phyloP scores from a whole-genome alignment of 352 stramenopile genomes.

The Phytophthora tentaculata region DNA sequence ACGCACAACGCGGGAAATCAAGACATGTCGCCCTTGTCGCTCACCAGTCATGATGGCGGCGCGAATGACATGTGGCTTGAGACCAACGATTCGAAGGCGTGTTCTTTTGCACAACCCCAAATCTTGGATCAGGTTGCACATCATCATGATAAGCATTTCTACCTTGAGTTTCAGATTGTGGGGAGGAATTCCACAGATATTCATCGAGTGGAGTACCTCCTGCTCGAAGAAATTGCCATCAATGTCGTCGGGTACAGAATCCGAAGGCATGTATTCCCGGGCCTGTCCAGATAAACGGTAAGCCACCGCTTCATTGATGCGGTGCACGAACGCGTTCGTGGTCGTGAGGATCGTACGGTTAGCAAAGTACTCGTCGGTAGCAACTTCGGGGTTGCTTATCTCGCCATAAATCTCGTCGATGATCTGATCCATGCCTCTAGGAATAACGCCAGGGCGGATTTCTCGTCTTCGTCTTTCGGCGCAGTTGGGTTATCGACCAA shows the following conservation, averaged over 20 bases:
- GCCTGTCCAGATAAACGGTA: neutral
- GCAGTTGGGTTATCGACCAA: neutral
- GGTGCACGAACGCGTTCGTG: neutral
- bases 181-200: neutral
- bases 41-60: neutral
- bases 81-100: neutral
- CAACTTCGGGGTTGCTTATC: neutral
- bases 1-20: neutral
- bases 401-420: no score
- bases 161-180: neutral
- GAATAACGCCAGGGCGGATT: no score
- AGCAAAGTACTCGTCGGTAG: no score
- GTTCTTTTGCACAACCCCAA: neutral
- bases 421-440: neutral
- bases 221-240: no score
- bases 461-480: neutral
- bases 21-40: neutral
- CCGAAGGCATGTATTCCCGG: no score
- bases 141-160: neutral
- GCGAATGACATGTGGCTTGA: no score
- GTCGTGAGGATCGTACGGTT: no score
- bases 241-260: neutral
- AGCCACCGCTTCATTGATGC: neutral
- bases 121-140: neutral
- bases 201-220: no score